These are phyloP conservation scores for Endothia cerciana DNA, from an alignment of 2,329 filamentous ascomycete species.

Conservation along the genomic window DNA sequence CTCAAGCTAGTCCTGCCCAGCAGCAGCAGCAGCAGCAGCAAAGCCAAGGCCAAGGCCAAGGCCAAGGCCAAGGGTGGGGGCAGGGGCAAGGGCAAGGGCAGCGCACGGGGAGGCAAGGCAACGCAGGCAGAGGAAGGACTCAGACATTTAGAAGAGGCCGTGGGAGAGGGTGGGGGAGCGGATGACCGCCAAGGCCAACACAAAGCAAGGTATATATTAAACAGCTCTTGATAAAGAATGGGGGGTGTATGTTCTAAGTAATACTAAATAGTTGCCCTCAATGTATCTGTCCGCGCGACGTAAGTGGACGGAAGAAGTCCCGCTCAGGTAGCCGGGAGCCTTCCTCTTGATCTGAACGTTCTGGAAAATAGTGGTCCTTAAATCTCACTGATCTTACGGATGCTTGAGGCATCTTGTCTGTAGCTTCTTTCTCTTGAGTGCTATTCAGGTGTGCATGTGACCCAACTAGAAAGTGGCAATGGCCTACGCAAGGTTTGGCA, in stretches of 20 bases:
- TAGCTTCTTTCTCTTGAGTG: too few species aligned
- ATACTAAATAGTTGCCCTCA: too few species aligned
- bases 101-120: background rate
- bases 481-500: background rate
- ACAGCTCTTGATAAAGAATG: background rate
- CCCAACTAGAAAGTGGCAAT: background rate
- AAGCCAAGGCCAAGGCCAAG: too few species aligned
- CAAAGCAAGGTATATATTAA: background rate
- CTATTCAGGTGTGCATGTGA: too few species aligned
- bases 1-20: background rate
- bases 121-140: background rate
- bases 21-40: background rate
- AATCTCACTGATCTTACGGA: too few species aligned
- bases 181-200: background rate
- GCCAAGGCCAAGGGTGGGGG: background rate
- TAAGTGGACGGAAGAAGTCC: too few species aligned
- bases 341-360: too few species aligned
- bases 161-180: background rate
- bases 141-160: background rate
- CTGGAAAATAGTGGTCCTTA: too few species aligned
- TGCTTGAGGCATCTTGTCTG: too few species aligned
- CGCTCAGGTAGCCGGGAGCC: too few species aligned
- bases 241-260: too few species aligned
- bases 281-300: too few species aligned
- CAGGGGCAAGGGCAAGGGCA: background rate